Conservation (phyloP, 257 asterid species). For the Jacaranda copaia region DNA sequence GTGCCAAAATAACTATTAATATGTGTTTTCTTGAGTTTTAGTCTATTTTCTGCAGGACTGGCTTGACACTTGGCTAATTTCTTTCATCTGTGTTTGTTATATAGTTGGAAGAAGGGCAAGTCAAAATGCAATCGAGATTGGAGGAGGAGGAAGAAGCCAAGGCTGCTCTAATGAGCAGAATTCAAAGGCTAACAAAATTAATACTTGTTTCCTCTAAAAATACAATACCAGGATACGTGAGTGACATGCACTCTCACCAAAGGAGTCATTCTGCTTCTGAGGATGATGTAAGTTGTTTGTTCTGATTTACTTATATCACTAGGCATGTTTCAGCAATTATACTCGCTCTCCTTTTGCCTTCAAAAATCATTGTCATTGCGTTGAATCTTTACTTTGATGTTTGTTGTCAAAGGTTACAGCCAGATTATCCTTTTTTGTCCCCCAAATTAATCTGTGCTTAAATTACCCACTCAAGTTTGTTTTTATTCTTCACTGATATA, state of each 20-base stretch:
- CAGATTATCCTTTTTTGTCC: not conserved
- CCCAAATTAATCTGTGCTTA: not conserved
- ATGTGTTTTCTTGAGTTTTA: slow-evolving; percentile 10
- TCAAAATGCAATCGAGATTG: slow-evolving; percentile 93
- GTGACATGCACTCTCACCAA: slow-evolving; percentile 63
- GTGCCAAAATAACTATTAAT: slow-evolving; percentile 5
- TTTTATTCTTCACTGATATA: not conserved
- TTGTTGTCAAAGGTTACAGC: not conserved
- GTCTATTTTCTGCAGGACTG: slow-evolving; percentile 21
- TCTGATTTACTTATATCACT: slow-evolving; percentile 30
- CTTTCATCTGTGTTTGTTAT: slow-evolving; percentile 22
- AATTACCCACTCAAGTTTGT: not conserved
- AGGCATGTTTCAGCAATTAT: slow-evolving; percentile 29
- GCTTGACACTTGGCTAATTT: slow-evolving; percentile 18
- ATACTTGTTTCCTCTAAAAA: slow-evolving; percentile 98
- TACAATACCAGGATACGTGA: slow-evolving; percentile 68
- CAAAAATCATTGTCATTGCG: not conserved
- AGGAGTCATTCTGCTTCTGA: slow-evolving; percentile 63
- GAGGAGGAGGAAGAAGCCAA: slow-evolving; percentile 99
- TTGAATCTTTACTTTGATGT: slow-evolving; percentile 19
- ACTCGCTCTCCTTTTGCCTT: slow-evolving; percentile 20
- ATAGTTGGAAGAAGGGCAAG: slow-evolving; percentile 97
- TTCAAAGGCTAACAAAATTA: slow-evolving; percentile 92
- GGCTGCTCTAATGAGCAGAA: slow-evolving; percentile 97
- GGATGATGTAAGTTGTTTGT: slow-evolving; percentile 66